Conservation (phyloP, 2,329 filamentous ascomycete species). For the Sporothrix euskadiensis region DNA sequence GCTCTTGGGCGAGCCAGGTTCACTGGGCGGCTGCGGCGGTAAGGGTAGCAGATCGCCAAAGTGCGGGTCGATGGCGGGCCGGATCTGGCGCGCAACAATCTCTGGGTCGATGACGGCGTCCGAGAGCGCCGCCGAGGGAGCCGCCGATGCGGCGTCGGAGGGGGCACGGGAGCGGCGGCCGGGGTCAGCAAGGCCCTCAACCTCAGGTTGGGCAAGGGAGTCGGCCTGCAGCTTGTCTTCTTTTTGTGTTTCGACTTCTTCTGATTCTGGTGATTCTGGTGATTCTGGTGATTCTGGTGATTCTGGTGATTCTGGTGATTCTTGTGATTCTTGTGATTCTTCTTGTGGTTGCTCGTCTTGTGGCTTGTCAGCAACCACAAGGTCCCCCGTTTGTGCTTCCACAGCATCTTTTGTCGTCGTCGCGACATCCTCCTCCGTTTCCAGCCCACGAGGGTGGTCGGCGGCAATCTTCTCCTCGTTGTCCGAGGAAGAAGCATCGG, state of each 20-base stretch:
- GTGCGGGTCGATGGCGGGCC: conserved; percentile 66
- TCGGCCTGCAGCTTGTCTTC: background rate
- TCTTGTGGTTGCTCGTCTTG: background rate
- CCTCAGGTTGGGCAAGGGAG: background rate
- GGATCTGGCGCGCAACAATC: conserved; percentile 58
- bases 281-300: background rate
- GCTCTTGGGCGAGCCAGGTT: conserved; percentile 50
- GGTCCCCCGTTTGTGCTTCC: background rate
- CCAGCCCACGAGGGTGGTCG: conserved; percentile 22
- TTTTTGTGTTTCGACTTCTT: background rate
- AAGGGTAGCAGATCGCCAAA: conserved; percentile 65
- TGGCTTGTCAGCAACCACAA: background rate
- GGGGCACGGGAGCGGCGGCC: background rate
- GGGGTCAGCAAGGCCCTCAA: background rate
- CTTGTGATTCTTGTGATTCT: background rate
- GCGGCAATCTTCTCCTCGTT: conserved; percentile 41
- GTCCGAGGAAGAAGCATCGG: conserved; percentile 43
- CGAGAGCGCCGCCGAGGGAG: conserved; percentile 26
- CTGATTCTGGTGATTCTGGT: background rate
- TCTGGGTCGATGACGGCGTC: conserved; percentile 56
- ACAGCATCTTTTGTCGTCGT: background rate
- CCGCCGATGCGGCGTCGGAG: background rate
- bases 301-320: no score
- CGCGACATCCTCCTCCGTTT: conserved; percentile 4
- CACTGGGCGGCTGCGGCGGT: conserved; percentile 64